Evolutionary conservation across 768 basidiomycete genomes (phyloP).

Genomic region (Tylopilus sp.): DNA sequence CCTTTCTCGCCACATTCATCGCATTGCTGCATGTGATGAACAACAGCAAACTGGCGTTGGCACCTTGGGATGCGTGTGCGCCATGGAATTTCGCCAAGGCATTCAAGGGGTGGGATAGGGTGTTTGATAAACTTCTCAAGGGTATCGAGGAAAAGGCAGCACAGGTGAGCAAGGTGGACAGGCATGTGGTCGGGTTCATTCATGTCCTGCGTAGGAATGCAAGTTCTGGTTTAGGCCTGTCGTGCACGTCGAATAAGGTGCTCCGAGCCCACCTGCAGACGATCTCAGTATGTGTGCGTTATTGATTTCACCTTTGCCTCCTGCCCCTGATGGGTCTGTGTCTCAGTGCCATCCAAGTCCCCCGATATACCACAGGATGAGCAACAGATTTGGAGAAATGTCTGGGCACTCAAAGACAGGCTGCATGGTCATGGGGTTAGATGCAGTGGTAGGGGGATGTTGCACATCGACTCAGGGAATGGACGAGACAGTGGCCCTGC

Average conservation of each 20-base stretch:
- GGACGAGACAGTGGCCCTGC: conserved; percentile 59
- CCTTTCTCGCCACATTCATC: conserved; percentile 79
- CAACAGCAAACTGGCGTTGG: conserved; percentile 35
- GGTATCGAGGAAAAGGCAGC: conserved; percentile 74
- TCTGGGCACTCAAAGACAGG: conserved; percentile 83
- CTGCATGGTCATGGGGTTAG: conserved; percentile 72
- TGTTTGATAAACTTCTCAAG: conserved; percentile 74
- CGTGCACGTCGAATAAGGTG: conserved; percentile 35
- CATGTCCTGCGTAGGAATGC: conserved; percentile 51
- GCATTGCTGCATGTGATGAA: conserved; percentile 72
- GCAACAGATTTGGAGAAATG: conserved; percentile 89
- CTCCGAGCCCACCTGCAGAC: conserved; percentile 48
- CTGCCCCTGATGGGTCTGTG: neutral
- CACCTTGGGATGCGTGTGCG: conserved; percentile 35
- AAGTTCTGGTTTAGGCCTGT: conserved; percentile 55
- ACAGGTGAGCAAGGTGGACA: conserved; percentile 41
- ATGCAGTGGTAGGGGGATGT: conserved; percentile 46
- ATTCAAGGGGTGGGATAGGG: conserved; percentile 76
- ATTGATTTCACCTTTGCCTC: neutral
- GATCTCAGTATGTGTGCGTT: conserved; percentile 56
- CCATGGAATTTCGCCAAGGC: conserved; percentile 69
- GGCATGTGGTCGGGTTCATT: neutral
- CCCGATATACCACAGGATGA: conserved; percentile 64
- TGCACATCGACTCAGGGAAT: conserved; percentile 49
- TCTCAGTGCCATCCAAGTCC: conserved; percentile 45